Evolutionary conservation across 805 yeast genomes (phyloP).

Genomic region (Metschnikowia continentalis): DNA sequence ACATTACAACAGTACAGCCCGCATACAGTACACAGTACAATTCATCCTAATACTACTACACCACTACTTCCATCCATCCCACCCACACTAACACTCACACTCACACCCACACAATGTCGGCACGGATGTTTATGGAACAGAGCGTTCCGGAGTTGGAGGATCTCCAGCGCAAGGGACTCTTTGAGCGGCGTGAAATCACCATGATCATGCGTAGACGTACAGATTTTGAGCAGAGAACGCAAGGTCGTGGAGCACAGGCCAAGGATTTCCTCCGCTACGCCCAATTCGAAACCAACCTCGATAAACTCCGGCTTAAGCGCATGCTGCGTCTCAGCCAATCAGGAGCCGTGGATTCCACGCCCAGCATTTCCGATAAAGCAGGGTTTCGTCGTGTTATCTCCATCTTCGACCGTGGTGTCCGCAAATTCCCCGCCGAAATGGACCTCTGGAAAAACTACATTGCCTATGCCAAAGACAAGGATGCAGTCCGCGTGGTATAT

Average conservation of each 20-base stretch:
- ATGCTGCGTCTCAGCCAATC: slow-evolving; percentile 55
- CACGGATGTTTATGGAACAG: slow-evolving; percentile 47
- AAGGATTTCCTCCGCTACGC: slow-evolving; percentile 75
- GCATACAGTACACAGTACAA: background rate
- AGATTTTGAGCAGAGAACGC: slow-evolving; percentile 88
- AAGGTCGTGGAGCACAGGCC: slow-evolving; percentile 76
- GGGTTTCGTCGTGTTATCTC: slow-evolving; percentile 76
- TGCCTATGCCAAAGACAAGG: slow-evolving; percentile 59
- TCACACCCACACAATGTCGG: background rate
- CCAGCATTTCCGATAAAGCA: slow-evolving; percentile 81
- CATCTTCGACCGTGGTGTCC: slow-evolving; percentile 78
- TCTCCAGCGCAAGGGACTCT: slow-evolving; percentile 72
- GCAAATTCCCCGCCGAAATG: slow-evolving; percentile 72
- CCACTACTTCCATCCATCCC: background rate
- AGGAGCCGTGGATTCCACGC: slow-evolving; percentile 53
- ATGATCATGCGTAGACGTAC: slow-evolving; percentile 89
- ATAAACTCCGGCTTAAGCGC: slow-evolving; percentile 70
- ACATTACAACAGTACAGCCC: too few species aligned
- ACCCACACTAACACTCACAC: too few species aligned
- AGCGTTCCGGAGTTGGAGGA: slow-evolving; percentile 92
- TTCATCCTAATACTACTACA: background rate
- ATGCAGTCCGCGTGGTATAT: slow-evolving; percentile 68
- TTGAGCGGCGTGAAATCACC: slow-evolving; percentile 76
- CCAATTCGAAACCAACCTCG: slow-evolving; percentile 76
- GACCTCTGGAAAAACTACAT: slow-evolving; percentile 77